Conservation (phyloP, 306 rosid genomes). For the Morella rubra region DNA sequence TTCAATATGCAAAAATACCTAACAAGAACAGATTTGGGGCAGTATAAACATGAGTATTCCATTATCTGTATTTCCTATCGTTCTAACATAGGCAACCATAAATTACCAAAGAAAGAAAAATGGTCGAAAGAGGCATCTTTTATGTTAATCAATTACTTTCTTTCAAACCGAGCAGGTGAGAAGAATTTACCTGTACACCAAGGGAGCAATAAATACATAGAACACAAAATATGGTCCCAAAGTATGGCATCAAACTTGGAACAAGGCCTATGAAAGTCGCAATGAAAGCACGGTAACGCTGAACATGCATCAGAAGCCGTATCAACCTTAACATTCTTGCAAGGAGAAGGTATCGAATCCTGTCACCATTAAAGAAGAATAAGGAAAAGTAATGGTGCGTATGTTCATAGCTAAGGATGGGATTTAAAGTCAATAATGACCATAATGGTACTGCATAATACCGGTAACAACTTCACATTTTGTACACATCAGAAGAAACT, state of each 20-base stretch:
- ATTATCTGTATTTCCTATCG: no score
- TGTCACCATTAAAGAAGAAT: constrained; percentile 34
- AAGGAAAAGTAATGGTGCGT: constrained; percentile 5
- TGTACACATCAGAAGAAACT: not conserved
- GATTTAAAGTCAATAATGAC: not conserved
- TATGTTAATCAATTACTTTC: constrained; percentile 27
- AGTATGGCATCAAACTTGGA: constrained; percentile 98
- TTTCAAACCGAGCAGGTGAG: constrained; percentile 12
- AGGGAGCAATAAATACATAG: constrained; percentile 79
- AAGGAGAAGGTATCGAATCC: constrained; percentile 98
- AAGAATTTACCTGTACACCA: constrained; percentile 80
- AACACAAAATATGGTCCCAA: constrained; percentile 86
- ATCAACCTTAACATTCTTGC: constrained; percentile 90
- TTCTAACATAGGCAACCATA: not conserved
- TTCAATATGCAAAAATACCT: not conserved
- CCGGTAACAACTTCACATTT: not conserved
- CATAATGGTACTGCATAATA: not conserved
- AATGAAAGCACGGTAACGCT: constrained; percentile 79
- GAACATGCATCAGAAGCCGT: constrained; percentile 83
- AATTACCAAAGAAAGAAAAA: not conserved
- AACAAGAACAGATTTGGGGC: not conserved
- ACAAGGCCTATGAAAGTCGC: constrained; percentile 91
- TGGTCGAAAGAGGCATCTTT: constrained; percentile 12
- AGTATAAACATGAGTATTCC: not conserved
- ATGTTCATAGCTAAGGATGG: constrained; percentile 1